Base-by-base conservation (phyloP, 352 stramenopile species). In the Phytophthora pseudosyringae region DNA sequence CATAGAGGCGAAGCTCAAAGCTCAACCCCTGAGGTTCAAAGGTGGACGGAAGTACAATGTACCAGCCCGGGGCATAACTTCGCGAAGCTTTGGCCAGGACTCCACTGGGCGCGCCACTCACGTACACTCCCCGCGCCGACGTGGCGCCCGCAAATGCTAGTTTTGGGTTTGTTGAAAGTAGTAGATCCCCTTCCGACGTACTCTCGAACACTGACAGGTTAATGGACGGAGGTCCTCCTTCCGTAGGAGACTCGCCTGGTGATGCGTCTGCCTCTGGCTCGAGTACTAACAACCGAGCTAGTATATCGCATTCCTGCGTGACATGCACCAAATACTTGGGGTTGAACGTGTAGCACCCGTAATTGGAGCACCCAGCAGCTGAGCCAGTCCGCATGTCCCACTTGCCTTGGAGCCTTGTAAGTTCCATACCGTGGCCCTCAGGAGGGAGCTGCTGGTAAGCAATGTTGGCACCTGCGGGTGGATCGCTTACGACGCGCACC, bases 291-390 rank as follows among this genome's bases (percentile, higher is more conserved):
- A 94, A 67, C 4, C 83, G 83, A 38, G 69, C 76, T 36, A 93
- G 83, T 11, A 93, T 57, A 8, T 79, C 57, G 18, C 67, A 88
- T 29, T 89, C 74, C 29, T 78, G 69, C 1, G 66, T 57, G 4
- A 92, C 67, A 43, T 83, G 73, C 32, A 94, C 64, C 29, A 95
- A 76, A 56, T 83, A 93, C 59, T 83, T 87, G 21, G 87, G 85
- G 61, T 95, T 94, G 64, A 91, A 90, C 5, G 80, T 91, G 59
- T 94, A 95, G 61, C 84, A 88, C 13, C 85, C 85, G 58, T 89
- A 93, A 61, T 88, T 92, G 6, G 76, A 88, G 54, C 87, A 94
- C 2, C 87, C 85, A 1, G 72, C 82, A 2, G 85, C 84, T 6
- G 81, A 90, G n/a, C 85, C 83, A 26, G 57, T 75, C 35, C 76